Percentiles rank a stretch among this genome's conserved stretches.
Evolutionary conservation across 192 early-diverging fungal species (phyloP).

Genomic region (Physocladia obscura): DNA sequence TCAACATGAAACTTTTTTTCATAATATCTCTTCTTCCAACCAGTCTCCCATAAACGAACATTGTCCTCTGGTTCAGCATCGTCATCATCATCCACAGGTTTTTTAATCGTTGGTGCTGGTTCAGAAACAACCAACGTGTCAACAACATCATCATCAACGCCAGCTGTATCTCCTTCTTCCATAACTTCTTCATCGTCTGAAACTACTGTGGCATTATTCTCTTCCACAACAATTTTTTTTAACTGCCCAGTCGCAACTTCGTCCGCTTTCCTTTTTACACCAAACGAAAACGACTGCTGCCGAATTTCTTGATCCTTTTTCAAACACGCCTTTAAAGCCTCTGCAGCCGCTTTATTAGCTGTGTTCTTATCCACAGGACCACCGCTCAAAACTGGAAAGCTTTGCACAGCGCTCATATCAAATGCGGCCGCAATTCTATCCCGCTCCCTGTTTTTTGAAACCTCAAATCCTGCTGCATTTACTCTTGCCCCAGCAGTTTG

Average conservation of each 20-base stretch:
- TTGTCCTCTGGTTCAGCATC: conserved; percentile 58
- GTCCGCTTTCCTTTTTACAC: conserved; percentile 29
- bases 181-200: conserved; percentile 38
- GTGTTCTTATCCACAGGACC: conserved; percentile 1
- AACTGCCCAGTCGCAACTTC: conserved; percentile 9
- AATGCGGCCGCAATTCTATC: background rate
- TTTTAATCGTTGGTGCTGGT: conserved; percentile 30
- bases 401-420: background rate
- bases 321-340: conserved; percentile 40
- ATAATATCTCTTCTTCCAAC: conserved; percentile 82
- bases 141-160: conserved; percentile 46
- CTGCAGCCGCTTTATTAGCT: conserved; percentile 48
- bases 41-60: conserved; percentile 70
- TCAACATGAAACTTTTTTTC: conserved; percentile 67
- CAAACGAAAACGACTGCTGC: background rate
- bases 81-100: conserved; percentile 37
- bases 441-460: background rate
- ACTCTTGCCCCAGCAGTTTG: background rate
- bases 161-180: conserved; percentile 47
- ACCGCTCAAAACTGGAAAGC: background rate
- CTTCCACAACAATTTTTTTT: background rate
- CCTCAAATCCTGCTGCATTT: conserved; percentile 15
- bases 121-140: conserved; percentile 49
- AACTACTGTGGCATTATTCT: conserved; percentile 8
- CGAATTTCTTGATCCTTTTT: background rate